A percentile compares a stretch with the other conserved stretches of the same genome.
These are phyloP conservation scores for Mycena citricolor DNA, from an alignment of 1,284 basidiomycete genomes.

Conservation along the genomic window DNA sequence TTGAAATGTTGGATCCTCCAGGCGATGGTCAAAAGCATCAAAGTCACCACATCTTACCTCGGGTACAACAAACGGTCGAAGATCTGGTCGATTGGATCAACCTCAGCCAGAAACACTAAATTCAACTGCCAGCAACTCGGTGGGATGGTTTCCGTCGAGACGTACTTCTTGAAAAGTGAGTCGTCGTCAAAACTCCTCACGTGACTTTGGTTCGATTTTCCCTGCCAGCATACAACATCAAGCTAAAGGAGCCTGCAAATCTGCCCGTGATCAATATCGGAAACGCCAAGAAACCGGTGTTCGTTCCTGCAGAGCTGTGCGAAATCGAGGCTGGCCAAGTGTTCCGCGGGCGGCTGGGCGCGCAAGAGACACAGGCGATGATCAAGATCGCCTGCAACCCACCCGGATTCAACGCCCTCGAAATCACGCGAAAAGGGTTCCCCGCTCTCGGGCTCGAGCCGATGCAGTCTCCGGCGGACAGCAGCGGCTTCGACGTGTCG, in stretches of 20 bases:
- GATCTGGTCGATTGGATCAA: conserved; percentile 45
- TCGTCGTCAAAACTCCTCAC: conserved; percentile 29
- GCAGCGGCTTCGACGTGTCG: conserved; percentile 51
- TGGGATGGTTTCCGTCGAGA: conserved; percentile 51
- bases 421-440: conserved; percentile 59
- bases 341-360: conserved; percentile 52
- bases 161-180: conserved; percentile 63
- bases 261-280: conserved; percentile 63
- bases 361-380: conserved; percentile 61
- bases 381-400: conserved; percentile 60
- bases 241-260: conserved; percentile 46
- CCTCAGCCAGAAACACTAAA: conserved; percentile 43
- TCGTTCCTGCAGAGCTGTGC: conserved; percentile 70
- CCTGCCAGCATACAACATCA: conserved; percentile 56
- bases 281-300: conserved; percentile 40
- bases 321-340: conserved; percentile 56
- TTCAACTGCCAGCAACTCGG: conserved; percentile 58
- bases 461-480: conserved; percentile 39
- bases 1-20: not conserved
- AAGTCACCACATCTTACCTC: conserved; percentile 56
- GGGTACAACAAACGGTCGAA: conserved; percentile 53
- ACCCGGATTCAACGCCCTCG: conserved; percentile 54
- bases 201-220: not conserved
- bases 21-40: conserved; percentile 51
- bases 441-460: conserved; percentile 49